phyloP scores from a whole-genome alignment of 1,284 basidiomycete species.

The Somion occarium region DNA sequence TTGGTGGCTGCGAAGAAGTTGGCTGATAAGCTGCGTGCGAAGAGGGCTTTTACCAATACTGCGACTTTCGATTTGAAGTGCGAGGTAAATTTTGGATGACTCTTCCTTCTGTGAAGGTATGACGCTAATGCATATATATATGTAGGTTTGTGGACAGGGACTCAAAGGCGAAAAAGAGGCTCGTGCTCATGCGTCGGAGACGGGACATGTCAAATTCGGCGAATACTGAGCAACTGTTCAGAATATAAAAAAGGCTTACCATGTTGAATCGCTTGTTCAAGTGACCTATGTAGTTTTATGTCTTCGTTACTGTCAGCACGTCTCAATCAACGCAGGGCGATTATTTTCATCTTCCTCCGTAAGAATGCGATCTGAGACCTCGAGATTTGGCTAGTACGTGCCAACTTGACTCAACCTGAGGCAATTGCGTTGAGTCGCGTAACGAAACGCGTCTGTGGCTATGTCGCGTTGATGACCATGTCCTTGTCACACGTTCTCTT shows the following conservation, averaged over 20 bases:
- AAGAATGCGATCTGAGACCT: too few relatives aligned
- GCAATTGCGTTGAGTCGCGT: too few relatives aligned
- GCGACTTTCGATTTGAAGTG: conserved; percentile 86
- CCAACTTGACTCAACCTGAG: too few relatives aligned
- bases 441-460: background rate
- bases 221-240: conserved; percentile 61
- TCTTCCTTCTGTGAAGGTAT: background rate
- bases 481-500: background rate
- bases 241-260: background rate
- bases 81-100: conserved; percentile 43
- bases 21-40: conserved; percentile 64
- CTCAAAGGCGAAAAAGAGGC: conserved; percentile 93
- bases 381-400: too few relatives aligned
- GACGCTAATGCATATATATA: conserved; percentile 13
- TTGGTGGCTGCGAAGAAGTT: conserved; percentile 68
- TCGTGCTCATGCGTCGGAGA: conserved; percentile 77
- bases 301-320: background rate
- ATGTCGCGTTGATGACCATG: background rate
- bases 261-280: background rate
- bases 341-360: too few relatives aligned
- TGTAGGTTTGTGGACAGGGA: conserved; percentile 67
- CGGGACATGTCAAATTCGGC: conserved; percentile 85
- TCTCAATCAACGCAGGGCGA: background rate
- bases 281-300: background rate
- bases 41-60: conserved; percentile 87